Evolutionary conservation across 1,284 basidiomycete species (phyloP), one percentile per base, ranked within the genome.

Genomic region (Polyporus tsugae): DNA sequence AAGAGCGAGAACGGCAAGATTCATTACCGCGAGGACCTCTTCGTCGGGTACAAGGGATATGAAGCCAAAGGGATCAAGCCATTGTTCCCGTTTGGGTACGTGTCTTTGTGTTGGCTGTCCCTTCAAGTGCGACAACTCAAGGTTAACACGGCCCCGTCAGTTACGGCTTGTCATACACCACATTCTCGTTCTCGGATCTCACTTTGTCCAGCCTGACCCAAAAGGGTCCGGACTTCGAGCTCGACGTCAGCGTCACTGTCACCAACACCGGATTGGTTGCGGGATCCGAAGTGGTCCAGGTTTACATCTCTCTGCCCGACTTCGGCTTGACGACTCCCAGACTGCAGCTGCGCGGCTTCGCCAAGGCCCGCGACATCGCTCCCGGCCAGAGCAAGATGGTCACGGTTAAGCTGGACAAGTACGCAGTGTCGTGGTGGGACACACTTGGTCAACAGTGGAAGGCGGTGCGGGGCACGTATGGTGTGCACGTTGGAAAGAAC

Each of bases 11-110:
- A 91, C 66, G 88, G 89, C 42, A 86, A 90, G 75, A 89, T 91
- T 41, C 82, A 89, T 70, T 90, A 90, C 74, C 82, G 86, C 15
- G 90, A 91, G 77, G 89, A 89, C 75, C 74, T 92, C 0, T 91
- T 89, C 72, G 89, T 91, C 19, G 91, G 92, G 53, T 94, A 94
- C 79, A 92, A 91, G 78, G 83, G 89, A 74, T 91, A 90, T 76
- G 86, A 89, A 60, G 85, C 87, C 64, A 83, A 83, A 67, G 82
- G 76, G 62, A 83, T 92, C 62, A 79, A 80, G 65, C 87, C 92
- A 1, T 79, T 90, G 42, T 94, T 91, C 81, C 84, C 89, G 29
- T 94, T 94, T 75, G 92, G 92, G 85, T 91, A 29, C 53, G 72
- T 69, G 29, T 17, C 17, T n/a, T 60, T 17, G 15, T 29, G 29